A percentile compares a stretch with the other conserved stretches of the same genome.
Evolutionary conservation across 768 basidiomycete genomes (phyloP).

Genomic region (Scleroderma citrinum): DNA sequence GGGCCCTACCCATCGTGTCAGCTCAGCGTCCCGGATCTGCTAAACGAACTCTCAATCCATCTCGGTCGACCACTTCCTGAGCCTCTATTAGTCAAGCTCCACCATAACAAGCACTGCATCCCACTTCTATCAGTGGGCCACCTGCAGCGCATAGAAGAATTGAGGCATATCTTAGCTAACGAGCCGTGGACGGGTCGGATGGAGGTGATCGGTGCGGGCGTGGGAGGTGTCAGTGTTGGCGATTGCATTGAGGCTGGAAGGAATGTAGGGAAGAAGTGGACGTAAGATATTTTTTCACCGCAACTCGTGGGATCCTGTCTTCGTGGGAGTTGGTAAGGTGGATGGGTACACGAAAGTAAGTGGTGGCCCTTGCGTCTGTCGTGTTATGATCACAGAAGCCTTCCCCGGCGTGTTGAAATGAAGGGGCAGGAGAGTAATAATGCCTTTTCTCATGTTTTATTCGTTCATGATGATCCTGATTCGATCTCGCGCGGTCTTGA

Average conservation of each 20-base stretch:
- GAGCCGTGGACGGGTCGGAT: conserved; percentile 43
- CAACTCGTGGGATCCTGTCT: background rate
- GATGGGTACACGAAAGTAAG: background rate
- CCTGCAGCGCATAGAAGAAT: conserved; percentile 55
- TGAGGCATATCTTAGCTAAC: conserved; percentile 38
- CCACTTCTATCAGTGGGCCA: conserved; percentile 76
- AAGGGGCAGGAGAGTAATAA: background rate
- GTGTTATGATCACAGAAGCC: background rate
- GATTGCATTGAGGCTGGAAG: conserved; percentile 80
- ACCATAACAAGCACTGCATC: conserved; percentile 63
- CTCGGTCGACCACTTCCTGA: conserved; percentile 43
- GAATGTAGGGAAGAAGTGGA: conserved; percentile 42
- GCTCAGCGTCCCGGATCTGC: conserved; percentile 19
- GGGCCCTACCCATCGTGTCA: conserved; percentile 53
- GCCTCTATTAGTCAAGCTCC: conserved; percentile 49
- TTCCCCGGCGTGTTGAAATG: background rate
- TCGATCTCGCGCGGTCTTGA: background rate
- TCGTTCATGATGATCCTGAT: background rate
- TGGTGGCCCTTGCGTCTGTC: background rate
- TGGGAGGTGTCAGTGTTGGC: conserved; percentile 79
- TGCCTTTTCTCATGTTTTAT: background rate
- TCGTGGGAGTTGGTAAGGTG: background rate
- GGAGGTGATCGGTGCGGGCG: conserved; percentile 77
- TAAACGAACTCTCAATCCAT: conserved; percentile 38
- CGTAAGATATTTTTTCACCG: conserved; percentile 16